Evolutionary conservation across 2,329 filamentous ascomycete genomes (phyloP).

Genomic region (Clonostachys sp.): DNA sequence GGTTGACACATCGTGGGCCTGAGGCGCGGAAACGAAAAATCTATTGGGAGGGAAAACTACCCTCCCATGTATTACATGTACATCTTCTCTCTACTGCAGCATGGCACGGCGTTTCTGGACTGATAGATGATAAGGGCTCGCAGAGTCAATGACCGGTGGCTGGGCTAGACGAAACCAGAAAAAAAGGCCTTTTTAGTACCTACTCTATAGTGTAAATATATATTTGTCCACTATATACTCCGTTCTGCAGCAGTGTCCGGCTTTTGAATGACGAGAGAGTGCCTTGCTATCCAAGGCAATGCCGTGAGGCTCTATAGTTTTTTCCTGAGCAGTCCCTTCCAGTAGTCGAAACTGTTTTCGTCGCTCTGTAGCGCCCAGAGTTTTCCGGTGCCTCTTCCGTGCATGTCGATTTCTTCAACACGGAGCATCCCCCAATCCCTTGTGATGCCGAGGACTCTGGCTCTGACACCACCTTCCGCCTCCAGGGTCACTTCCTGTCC

Average conservation of each 20-base stretch:
- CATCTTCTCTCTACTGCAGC: slow-evolving; percentile 51
- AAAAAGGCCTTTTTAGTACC: not conserved
- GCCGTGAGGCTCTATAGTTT: slow-evolving; percentile 47
- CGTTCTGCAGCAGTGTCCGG: not conserved
- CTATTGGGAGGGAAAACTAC: not conserved
- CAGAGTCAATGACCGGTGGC: too few species aligned
- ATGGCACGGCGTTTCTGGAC: slow-evolving; percentile 45
- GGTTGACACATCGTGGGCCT: not conserved
- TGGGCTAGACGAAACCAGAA: not conserved
- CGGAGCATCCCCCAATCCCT: slow-evolving; percentile 84
- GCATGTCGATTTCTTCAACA: slow-evolving; percentile 75
- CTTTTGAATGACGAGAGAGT: not conserved
- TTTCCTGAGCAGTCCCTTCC: slow-evolving; percentile 77
- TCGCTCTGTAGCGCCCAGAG: slow-evolving; percentile 87
- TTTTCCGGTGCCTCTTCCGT: slow-evolving; percentile 71
- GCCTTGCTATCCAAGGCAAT: slow-evolving; percentile 3
- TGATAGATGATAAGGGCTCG: not conserved
- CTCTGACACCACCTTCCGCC: slow-evolving; percentile 68
- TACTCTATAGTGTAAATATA: not conserved
- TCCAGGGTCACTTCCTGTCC: slow-evolving; percentile 71
- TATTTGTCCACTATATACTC: not conserved
- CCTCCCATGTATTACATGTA: slow-evolving; percentile 29
- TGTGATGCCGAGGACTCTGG: slow-evolving; percentile 81
- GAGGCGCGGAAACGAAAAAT: not conserved
- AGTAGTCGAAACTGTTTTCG: slow-evolving; percentile 98